Percentiles rank a stretch among this genome's conserved stretches.
These are phyloP conservation scores for Paecilomyces fulvus DNA, from an alignment of 2,329 filamentous ascomycete species.

Conservation along the genomic window DNA sequence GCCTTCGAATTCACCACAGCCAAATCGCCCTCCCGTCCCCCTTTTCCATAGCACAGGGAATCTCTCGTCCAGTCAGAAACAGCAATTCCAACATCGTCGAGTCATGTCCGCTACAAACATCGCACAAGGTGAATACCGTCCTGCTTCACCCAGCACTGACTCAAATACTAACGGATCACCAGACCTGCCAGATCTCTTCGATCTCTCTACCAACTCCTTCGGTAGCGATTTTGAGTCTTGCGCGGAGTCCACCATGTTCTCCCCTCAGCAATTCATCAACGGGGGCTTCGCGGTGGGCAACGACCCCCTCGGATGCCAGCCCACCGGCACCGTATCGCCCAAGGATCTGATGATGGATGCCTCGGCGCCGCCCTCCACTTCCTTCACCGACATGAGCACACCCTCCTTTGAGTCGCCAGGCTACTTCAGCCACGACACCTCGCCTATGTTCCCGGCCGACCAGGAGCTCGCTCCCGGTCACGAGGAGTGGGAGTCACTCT, in stretches of 20 bases:
- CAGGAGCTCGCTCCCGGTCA: constrained; percentile 45
- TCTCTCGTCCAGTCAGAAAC: constrained; percentile 19
- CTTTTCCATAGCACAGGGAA: constrained; percentile 25
- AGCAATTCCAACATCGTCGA: constrained; percentile 23
- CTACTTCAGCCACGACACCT: constrained; percentile 63
- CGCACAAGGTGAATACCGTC: constrained; percentile 34
- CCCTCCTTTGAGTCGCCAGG: constrained; percentile 70
- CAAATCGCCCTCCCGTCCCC: constrained; percentile 32
- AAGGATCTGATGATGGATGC: constrained; percentile 68
- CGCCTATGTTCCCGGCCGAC: constrained; percentile 61
- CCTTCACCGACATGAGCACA: constrained; percentile 77
- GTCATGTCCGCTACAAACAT: constrained; percentile 34
- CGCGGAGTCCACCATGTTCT: constrained; percentile 18
- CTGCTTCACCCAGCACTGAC: constrained; percentile 26
- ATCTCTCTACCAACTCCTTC: constrained; percentile 18
- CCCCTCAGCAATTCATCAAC: constrained; percentile 13
- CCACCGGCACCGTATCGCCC: constrained; percentile 65
- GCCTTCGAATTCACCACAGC: constrained; percentile 28
- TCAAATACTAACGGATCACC: constrained; percentile 1
- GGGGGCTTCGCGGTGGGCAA: constrained; percentile 38
- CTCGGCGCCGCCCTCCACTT: constrained; percentile 72
- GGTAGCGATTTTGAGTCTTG: constrained; percentile 16
- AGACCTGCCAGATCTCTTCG: constrained; percentile 22
- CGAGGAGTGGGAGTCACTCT: constrained; percentile 62
- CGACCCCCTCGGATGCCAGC: constrained; percentile 27